Conservation (phyloP, 1,139 yeast genomes). For the Kluyveromyces sp. region DNA sequence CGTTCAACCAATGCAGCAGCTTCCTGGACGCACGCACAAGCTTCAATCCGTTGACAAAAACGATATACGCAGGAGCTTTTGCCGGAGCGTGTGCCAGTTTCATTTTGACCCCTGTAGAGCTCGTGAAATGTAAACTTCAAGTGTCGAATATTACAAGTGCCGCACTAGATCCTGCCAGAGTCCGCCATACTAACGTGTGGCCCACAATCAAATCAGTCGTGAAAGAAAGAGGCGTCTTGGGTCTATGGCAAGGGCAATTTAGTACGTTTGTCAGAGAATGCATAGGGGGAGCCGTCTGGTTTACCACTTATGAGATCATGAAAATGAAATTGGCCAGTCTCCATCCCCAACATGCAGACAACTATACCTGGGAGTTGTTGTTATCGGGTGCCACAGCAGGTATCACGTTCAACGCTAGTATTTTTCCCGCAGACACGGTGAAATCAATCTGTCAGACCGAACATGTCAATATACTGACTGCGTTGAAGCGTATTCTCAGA, state of each 20-base stretch:
- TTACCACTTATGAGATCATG: conserved; percentile 72
- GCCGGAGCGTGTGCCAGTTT: conserved; percentile 82
- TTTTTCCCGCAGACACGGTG: conserved; percentile 87
- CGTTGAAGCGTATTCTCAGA: conserved; percentile 35
- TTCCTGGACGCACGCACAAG: conserved; percentile 22
- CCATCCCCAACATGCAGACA: conserved; percentile 27
- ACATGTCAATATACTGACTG: conserved; percentile 28
- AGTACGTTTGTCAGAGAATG: conserved; percentile 82
- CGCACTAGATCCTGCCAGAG: conserved; percentile 7
- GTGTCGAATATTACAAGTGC: conserved; percentile 43
- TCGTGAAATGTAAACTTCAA: conserved; percentile 82
- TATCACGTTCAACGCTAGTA: conserved; percentile 63
- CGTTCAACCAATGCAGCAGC: conserved; percentile 46
- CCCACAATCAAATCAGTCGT: conserved; percentile 42
- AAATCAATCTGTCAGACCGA: conserved; percentile 80
- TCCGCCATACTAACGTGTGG: conserved; percentile 25
- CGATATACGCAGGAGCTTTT: conserved; percentile 63
- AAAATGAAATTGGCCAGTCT: conserved; percentile 35
- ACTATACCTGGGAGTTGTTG: conserved; percentile 49
- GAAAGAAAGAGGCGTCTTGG: conserved; percentile 47
- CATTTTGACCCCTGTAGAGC: conserved; percentile 81
- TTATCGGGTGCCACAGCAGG: conserved; percentile 87
- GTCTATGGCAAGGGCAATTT: conserved; percentile 79
- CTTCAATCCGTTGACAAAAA: conserved; percentile 37
- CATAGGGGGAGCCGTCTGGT: conserved; percentile 92